A percentile compares a stretch with the other conserved stretches of the same genome.
phyloP scores from a whole-genome alignment of 2,329 filamentous ascomycete species.

The Colletotrichum lentis region DNA sequence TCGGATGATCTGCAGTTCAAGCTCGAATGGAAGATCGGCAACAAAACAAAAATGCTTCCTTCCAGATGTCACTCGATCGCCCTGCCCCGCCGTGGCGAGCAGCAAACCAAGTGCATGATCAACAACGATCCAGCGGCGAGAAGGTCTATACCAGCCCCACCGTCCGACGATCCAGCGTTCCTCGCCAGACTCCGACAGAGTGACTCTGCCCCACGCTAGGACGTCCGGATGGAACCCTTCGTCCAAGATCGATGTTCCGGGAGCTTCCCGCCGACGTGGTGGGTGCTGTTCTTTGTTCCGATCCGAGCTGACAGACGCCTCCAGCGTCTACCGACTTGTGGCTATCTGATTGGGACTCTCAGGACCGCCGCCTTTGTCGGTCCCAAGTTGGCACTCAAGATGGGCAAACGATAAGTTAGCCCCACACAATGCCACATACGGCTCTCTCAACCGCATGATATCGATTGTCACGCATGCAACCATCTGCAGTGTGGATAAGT shows the following conservation, averaged over 20 bases:
- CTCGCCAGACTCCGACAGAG: not conserved
- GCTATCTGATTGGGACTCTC: not conserved
- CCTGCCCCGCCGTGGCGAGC: conserved; percentile 14
- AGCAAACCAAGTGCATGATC: conserved; percentile 14
- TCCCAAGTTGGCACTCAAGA: not conserved
- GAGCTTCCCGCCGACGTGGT: conserved; percentile 13
- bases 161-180: not conserved
- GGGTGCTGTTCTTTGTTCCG: conserved; percentile 23
- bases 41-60: conserved; percentile 3
- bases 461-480: conserved; percentile 1
- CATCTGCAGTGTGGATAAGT: conserved; percentile 6
- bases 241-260: conserved; percentile 16
- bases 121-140: not conserved
- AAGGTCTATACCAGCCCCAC: conserved; percentile 14
- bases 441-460: conserved; percentile 2
- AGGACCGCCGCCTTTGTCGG: conserved; percentile 10
- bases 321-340: conserved; percentile 4
- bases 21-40: conserved; percentile 26
- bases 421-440: not conserved
- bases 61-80: not conserved
- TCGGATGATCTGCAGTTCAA: conserved; percentile 13
- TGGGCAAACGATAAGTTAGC: not conserved
- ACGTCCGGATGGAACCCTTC: not conserved
- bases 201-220: conserved; percentile 8
- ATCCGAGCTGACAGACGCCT: conserved; percentile 1